These are phyloP conservation scores for Chaetomium sp. DNA, from an alignment of 2,329 filamentous ascomycete genomes.

Conservation along the genomic window DNA sequence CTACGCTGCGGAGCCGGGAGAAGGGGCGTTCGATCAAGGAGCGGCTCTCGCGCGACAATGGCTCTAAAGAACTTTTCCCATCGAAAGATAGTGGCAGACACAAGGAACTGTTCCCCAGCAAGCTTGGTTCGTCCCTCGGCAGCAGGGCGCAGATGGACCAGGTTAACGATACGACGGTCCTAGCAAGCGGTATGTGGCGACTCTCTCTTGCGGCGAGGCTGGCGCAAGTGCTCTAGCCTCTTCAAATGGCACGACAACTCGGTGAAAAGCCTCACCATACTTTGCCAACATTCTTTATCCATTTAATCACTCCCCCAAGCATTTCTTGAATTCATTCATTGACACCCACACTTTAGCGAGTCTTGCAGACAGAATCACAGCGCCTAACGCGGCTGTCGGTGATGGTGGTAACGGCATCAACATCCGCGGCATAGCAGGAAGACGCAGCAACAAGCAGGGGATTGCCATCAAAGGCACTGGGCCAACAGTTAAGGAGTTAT, in stretches of 20 bases:
- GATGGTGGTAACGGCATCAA: constrained; percentile 36
- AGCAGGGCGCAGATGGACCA: constrained; percentile 31
- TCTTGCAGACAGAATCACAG: constrained; percentile 32
- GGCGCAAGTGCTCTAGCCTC: constrained; percentile 7
- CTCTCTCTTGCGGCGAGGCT: constrained; percentile 16
- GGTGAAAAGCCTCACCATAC: neutral
- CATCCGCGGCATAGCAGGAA: constrained; percentile 53
- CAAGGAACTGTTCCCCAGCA: constrained; percentile 54
- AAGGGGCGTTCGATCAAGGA: constrained; percentile 42
- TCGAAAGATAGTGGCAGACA: constrained; percentile 31
- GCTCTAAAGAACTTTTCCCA: constrained; percentile 54
- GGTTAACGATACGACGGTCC: constrained; percentile 25
- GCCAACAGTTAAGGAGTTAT: constrained; percentile 56
- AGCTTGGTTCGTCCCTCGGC: constrained; percentile 26
- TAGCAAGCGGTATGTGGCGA: constrained; percentile 31
- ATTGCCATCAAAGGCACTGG: constrained; percentile 64
- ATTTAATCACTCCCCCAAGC: neutral
- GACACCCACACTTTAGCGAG: constrained; percentile 22
- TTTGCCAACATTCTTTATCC: neutral
- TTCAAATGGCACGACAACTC: neutral
- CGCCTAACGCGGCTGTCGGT: constrained; percentile 7
- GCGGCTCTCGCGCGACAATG: constrained; percentile 34
- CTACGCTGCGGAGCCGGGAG: constrained; percentile 34
- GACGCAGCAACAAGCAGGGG: constrained; percentile 40
- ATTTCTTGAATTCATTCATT: constrained; percentile 10